Evolutionary conservation across 2,329 filamentous ascomycete genomes (phyloP).

Genomic region (Catunica adiposa): DNA sequence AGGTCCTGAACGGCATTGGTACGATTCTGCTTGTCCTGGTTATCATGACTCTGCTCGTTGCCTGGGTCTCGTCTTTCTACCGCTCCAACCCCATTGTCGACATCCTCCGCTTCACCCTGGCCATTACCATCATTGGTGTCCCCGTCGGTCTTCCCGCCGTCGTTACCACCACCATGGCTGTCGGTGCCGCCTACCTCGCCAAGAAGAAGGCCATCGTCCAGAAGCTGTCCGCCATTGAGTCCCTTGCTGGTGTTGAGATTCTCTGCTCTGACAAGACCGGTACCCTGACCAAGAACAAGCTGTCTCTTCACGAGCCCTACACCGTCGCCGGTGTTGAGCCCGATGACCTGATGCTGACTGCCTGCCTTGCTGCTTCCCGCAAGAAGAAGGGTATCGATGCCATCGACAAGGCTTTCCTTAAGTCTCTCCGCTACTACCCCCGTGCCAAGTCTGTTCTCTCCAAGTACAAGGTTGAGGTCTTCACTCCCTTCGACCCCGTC

Average conservation of each 20-base stretch:
- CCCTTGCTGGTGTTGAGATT: slow-evolving; percentile 80
- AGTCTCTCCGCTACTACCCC: slow-evolving; percentile 67
- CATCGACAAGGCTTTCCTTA: slow-evolving; percentile 89
- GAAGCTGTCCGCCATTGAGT: slow-evolving; percentile 84
- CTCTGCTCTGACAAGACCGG: slow-evolving; percentile 91
- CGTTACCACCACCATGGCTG: slow-evolving; percentile 88
- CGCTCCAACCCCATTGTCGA: slow-evolving; percentile 63
- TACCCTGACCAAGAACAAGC: slow-evolving; percentile 87
- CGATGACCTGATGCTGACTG: slow-evolving; percentile 83
- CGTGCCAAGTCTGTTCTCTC: slow-evolving; percentile 62
- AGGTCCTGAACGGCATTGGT: slow-evolving; percentile 77
- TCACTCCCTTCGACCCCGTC: slow-evolving; percentile 80
- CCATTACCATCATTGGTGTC: slow-evolving; percentile 82
- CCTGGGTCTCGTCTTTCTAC: slow-evolving; percentile 82
- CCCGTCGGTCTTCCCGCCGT: slow-evolving; percentile 86
- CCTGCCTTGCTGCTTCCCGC: slow-evolving; percentile 74
- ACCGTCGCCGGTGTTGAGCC: slow-evolving; percentile 66
- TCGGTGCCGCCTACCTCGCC: slow-evolving; percentile 78
- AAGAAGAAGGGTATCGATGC: slow-evolving; percentile 94
- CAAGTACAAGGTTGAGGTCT: slow-evolving; percentile 73
- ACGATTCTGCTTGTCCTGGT: slow-evolving; percentile 65
- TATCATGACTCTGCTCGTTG: slow-evolving; percentile 60
- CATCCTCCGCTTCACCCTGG: slow-evolving; percentile 72
- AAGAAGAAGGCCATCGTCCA: slow-evolving; percentile 90
- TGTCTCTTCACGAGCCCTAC: slow-evolving; percentile 72